A percentile compares a stretch with the other conserved stretches of the same genome.
Conservation (phyloP, 2,329 filamentous ascomycete genomes). For the Corniculantispora saksenae region DNA sequence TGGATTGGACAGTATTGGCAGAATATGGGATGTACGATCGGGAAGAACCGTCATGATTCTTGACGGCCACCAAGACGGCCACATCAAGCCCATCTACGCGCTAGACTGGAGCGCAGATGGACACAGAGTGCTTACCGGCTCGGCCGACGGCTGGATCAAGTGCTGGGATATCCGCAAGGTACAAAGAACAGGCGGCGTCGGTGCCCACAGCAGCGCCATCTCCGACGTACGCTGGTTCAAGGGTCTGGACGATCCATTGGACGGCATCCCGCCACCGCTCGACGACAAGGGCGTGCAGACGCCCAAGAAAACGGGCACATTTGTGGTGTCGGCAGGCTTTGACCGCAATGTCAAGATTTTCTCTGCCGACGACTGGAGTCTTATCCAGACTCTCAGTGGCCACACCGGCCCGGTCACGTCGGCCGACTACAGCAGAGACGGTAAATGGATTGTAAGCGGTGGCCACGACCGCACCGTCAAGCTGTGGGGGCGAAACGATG, state of each 20-base stretch:
- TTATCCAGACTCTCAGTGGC: constrained; percentile 83
- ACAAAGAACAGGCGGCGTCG: constrained; percentile 77
- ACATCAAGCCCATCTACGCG: constrained; percentile 89
- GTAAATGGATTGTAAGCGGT: constrained; percentile 89
- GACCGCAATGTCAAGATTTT: constrained; percentile 95
- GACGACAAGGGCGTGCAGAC: constrained; percentile 66
- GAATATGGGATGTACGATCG: constrained; percentile 92
- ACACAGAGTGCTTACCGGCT: constrained; percentile 88
- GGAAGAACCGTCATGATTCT: constrained; percentile 95
- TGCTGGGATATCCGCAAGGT: constrained; percentile 97
- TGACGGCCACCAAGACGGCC: constrained; percentile 77
- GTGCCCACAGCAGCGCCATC: constrained; percentile 87
- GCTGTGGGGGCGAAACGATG: constrained; percentile 87
- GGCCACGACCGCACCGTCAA: constrained; percentile 95
- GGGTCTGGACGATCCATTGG: constrained; percentile 73
- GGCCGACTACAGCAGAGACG: constrained; percentile 83
- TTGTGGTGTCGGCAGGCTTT: constrained; percentile 88
- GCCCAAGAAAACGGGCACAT: constrained; percentile 87
- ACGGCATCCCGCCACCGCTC: constrained; percentile 58
- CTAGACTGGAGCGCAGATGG: constrained; percentile 92
- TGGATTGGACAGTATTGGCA: constrained; percentile 91
- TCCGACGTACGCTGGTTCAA: constrained; percentile 95
- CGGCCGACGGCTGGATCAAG: constrained; percentile 92
- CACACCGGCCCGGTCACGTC: constrained; percentile 92
- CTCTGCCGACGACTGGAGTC: constrained; percentile 92